A percentile compares a stretch with the other conserved stretches of the same genome.
Evolutionary conservation across 441 rosid species (phyloP).

Genomic region (Omphalea diandra): DNA sequence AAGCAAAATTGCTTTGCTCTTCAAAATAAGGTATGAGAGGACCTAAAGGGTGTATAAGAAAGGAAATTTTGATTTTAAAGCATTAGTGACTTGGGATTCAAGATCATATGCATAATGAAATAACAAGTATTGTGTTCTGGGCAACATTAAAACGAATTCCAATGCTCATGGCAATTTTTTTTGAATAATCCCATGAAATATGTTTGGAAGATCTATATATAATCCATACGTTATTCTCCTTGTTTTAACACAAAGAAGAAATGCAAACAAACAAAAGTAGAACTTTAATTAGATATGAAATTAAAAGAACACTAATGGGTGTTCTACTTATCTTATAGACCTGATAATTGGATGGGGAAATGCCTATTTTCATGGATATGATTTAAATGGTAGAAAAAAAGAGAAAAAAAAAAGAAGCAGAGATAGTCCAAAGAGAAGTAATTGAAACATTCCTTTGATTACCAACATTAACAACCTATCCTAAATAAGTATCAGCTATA

Average conservation of each 20-base stretch:
- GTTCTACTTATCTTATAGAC: constrained; percentile 9
- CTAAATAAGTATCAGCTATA: constrained; percentile 44
- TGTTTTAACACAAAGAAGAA: not conserved
- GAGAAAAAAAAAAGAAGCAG: constrained; percentile 43
- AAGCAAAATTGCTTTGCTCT: no score
- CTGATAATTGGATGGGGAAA: constrained; percentile 36
- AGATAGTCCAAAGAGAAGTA: constrained; percentile 47
- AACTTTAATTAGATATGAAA: not conserved
- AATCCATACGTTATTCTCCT: constrained; percentile 32
- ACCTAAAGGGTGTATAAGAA: no score
- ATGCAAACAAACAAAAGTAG: no score
- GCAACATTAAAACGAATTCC: constrained; percentile 26
- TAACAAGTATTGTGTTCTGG: constrained; percentile 40
- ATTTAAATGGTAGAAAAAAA: constrained; percentile 37
- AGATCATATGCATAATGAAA: constrained; percentile 39
- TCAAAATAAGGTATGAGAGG: no score
- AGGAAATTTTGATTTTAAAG: no score
- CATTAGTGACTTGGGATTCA: constrained; percentile 33
- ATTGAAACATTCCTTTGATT: constrained; percentile 46
- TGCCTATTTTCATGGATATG: constrained; percentile 36
- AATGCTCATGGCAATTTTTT: not conserved
- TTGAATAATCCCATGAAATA: constrained; percentile 17
- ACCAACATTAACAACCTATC: constrained; percentile 34
- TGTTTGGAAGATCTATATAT: constrained; percentile 42
- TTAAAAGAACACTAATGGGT: not conserved